Percentiles rank a stretch among this genome's conserved stretches.
Evolutionary conservation across 139 green algal species (phyloP).

Genomic region (Nannochloris sp.): DNA sequence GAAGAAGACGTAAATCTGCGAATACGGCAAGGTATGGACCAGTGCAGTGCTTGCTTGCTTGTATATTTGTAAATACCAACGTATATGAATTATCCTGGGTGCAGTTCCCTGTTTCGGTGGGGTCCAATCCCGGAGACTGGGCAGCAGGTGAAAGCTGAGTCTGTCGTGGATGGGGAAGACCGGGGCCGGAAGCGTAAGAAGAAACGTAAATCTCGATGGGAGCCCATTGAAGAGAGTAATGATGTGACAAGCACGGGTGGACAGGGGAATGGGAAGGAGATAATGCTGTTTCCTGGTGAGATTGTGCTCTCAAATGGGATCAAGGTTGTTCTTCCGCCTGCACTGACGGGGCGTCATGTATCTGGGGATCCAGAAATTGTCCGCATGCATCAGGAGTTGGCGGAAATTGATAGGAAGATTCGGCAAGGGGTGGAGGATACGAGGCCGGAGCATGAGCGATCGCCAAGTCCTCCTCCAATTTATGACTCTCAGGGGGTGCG

Average conservation of each 20-base stretch:
- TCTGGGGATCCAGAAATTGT: constrained; percentile 36
- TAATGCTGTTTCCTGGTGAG: constrained; percentile 25
- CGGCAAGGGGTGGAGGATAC: constrained; percentile 19
- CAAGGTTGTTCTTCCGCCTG: constrained; percentile 34
- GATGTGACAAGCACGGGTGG: neutral
- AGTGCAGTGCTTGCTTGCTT: too few species aligned
- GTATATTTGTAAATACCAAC: too few species aligned
- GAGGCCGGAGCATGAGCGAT: constrained; percentile 68
- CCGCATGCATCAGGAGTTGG: constrained; percentile 34
- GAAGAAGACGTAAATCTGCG: too few species aligned
- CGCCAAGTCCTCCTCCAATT: constrained; percentile 80
- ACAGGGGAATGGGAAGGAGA: neutral
- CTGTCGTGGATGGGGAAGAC: neutral
- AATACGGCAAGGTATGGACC: too few species aligned
- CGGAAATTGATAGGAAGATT: constrained; percentile 33
- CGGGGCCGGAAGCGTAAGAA: neutral
- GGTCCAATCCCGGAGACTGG: constrained; percentile 13
- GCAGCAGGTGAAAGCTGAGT: neutral
- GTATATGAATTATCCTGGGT: neutral
- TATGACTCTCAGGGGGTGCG: constrained; percentile 83
- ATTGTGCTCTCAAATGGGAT: constrained; percentile 29
- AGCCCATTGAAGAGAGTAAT: neutral
- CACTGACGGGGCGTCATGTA: constrained; percentile 18
- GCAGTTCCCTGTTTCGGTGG: constrained; percentile 13
- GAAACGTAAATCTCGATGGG: neutral